phyloP scores from a whole-genome alignment of 495 filamentous ascomycete genomes.

The Cercophora scortea region DNA sequence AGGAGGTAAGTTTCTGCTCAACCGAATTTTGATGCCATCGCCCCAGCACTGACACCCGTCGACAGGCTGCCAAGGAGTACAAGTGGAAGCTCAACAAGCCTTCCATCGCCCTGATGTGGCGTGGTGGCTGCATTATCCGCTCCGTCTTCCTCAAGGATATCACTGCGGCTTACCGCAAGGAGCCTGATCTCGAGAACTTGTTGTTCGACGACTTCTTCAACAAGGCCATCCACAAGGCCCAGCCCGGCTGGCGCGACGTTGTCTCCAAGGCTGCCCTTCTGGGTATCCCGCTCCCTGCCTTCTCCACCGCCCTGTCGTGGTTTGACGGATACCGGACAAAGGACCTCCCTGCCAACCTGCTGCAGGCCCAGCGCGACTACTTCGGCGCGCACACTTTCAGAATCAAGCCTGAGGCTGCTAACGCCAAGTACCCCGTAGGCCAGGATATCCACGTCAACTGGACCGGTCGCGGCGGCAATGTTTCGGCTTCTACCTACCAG shows the following conservation, averaged over 20 bases:
- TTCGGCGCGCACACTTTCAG: slow-evolving; percentile 98
- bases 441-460: slow-evolving; percentile 98
- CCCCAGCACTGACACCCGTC: slow-evolving; percentile 12
- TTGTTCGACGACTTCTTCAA: slow-evolving; percentile 99
- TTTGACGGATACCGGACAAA: slow-evolving; percentile 96
- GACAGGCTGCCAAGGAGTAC: slow-evolving; percentile 85
- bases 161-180: slow-evolving; percentile 87
- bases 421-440: slow-evolving; percentile 72
- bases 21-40: too few relatives aligned
- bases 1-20: slow-evolving; percentile 60
- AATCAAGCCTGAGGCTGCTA: slow-evolving; percentile 88
- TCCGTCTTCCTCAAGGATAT: slow-evolving; percentile 99
- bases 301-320: slow-evolving; percentile 93
- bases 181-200: slow-evolving; percentile 95
- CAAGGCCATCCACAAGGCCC: slow-evolving; percentile 93
- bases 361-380: slow-evolving; percentile 99
- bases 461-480: slow-evolving; percentile 95
- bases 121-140: slow-evolving; percentile 98
- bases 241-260: slow-evolving; percentile 91
- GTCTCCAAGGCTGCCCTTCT: slow-evolving; percentile 85
- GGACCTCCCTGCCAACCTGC: slow-evolving; percentile 91
- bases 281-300: slow-evolving; percentile 90
- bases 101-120: slow-evolving; percentile 99
- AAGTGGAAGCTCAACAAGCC: slow-evolving; percentile 99
- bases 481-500: slow-evolving; percentile 93